Base-by-base conservation (phyloP, 2,329 filamentous ascomycete genomes). In the Arthrobotrys iridis region DNA sequence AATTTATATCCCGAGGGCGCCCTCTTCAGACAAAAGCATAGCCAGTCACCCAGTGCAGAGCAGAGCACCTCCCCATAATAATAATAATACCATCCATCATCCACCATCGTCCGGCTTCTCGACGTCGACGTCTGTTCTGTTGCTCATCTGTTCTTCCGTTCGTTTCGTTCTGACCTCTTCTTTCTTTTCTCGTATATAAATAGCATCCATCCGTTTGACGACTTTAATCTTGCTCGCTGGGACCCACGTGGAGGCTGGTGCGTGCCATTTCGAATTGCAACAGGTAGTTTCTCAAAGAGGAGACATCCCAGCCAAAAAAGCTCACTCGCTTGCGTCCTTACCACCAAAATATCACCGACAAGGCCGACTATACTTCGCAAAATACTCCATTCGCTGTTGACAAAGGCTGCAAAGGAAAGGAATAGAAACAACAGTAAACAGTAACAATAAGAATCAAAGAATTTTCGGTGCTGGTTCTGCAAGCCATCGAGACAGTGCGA, bases 231-330 rank as follows among this genome's bases (percentile, higher is more conserved):
- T 35, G 26, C 62, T 66, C 62, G 37, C 40, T 64, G 35, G 30
- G 45, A 57, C 41, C 67, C 67, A 72, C 67, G 67, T 65, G 67
- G 64, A 50, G 41, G 43, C 50, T 46, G 48, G 22, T n/a, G 62
- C 37, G 33, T 20, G 37, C 40, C 24, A 57, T 41, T n/a, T 37
- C 30, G 35, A 30, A 43, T 52, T 41, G 55, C 6, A 37, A 55
- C 50, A 55, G 30, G 50, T 55, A 55, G 50, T 55, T 55, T 59
- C 64, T 68, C 64, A 62, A 70, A 68, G 33, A 43, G 22, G 48
- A 71, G 65, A 33, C 55, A 71, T 71, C 66, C 57, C 48, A 55
- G 55, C 66, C 46, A 46, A 68, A 71, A 58, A 66, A 66, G 48
- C 52, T 59, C 64, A 35, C 52, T 60, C 33, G 46, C 55, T 68